These are phyloP conservation scores for Metschnikowia lachancei DNA, from an alignment of 805 yeast genomes.

Conservation along the genomic window DNA sequence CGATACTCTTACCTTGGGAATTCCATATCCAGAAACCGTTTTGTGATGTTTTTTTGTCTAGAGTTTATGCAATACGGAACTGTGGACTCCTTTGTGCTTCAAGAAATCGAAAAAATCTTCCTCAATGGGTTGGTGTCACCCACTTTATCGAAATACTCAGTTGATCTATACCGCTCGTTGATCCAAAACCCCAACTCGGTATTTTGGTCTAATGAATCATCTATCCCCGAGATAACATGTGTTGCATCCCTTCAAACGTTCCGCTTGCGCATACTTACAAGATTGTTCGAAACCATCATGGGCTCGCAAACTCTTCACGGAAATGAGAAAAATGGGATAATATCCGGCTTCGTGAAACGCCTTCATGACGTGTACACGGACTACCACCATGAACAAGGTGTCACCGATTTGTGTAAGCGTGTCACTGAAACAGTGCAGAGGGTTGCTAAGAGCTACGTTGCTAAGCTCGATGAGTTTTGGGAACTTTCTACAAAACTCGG, in stretches of 20 bases:
- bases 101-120: conserved; percentile 19
- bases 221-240: conserved; percentile 20
- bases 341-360: conserved; percentile 23
- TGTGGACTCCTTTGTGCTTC: conserved; percentile 15
- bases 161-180: conserved; percentile 22
- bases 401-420: conserved; percentile 31
- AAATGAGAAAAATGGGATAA: conserved; percentile 16
- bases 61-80: conserved; percentile 25
- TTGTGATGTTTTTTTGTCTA: conserved; percentile 27
- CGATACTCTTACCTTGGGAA: conserved; percentile 42
- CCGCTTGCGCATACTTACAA: conserved; percentile 21
- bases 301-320: not conserved
- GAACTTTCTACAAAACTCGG: conserved; percentile 28
- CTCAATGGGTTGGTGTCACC: conserved; percentile 28
- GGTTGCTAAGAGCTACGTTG: conserved; percentile 13
- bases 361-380: conserved; percentile 30
- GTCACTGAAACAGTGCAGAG: conserved; percentile 26
- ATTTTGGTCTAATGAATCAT: conserved; percentile 19
- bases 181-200: conserved; percentile 18
- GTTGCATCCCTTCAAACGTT: conserved; percentile 21
- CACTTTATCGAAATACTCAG: conserved; percentile 27
- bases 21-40: conserved; percentile 34
- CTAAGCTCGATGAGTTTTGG: conserved; percentile 19
- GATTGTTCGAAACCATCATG: conserved; percentile 22
- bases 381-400: conserved; percentile 24